Conservation (phyloP, 139 green algal species). For the Micromonas commoda region DNA sequence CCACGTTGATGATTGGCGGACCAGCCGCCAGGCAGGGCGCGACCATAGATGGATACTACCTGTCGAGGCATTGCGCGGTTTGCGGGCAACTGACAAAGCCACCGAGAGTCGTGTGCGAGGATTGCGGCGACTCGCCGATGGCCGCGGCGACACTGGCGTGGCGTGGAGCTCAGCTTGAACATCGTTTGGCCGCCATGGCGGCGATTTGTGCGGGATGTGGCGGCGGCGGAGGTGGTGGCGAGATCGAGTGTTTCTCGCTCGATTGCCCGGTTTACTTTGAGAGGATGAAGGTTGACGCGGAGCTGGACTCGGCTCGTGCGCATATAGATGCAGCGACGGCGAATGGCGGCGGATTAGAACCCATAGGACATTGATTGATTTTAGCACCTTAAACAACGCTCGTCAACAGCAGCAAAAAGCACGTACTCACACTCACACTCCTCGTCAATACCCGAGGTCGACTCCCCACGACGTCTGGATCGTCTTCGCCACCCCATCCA, state of each 20-base stretch:
- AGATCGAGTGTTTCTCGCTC: conserved; percentile 73
- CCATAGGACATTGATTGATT: too few species aligned
- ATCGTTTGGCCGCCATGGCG: conserved; percentile 22
- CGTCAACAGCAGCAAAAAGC: too few species aligned
- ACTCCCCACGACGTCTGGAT: conserved; percentile 19
- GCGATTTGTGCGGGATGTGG: conserved; percentile 52
- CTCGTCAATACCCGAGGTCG: conserved; percentile 22
- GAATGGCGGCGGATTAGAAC: too few species aligned
- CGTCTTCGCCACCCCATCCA: background rate
- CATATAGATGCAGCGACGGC: too few species aligned
- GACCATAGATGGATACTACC: conserved; percentile 87
- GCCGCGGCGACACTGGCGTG: background rate
- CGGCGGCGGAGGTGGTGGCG: background rate
- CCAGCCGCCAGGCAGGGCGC: too few species aligned
- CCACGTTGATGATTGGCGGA: background rate
- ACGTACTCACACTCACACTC: too few species aligned
- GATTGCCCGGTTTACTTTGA: conserved; percentile 90
- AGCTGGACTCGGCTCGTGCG: too few species aligned
- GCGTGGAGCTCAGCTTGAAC: background rate
- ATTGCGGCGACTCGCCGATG: background rate
- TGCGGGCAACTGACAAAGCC: conserved; percentile 74
- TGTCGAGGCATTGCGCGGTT: conserved; percentile 82
- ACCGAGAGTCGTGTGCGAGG: conserved; percentile 57
- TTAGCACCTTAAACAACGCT: too few species aligned
- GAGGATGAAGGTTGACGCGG: conserved; percentile 57